A percentile compares a stretch with the other conserved stretches of the same genome.
These are phyloP conservation scores for Sequoiadendron giganteum DNA, from an alignment of 75 land plant genomes.

Conservation along the genomic window DNA sequence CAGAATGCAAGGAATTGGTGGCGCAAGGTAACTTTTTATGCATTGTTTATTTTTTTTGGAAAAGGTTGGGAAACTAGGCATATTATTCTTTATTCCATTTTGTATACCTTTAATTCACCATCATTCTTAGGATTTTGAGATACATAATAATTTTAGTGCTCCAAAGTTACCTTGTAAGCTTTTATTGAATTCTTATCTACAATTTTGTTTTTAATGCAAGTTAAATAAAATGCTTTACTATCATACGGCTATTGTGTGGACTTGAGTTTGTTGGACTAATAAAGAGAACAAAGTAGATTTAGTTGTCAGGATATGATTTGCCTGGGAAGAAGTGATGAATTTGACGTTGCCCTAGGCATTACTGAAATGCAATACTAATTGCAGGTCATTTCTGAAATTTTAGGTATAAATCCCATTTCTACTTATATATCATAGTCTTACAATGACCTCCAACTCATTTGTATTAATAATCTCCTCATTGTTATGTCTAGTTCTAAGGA, in stretches of 20 bases:
- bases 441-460: neutral
- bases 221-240: neutral
- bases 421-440: neutral
- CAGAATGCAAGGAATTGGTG: constrained; percentile 79
- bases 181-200: neutral
- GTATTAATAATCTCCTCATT: neutral
- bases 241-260: neutral
- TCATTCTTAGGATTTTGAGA: neutral
- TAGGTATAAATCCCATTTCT: neutral
- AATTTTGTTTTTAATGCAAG: neutral
- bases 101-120: neutral
- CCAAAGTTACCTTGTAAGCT: neutral
- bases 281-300: neutral
- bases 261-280: neutral
- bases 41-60: neutral
- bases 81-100: neutral
- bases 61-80: neutral
- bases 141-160: neutral
- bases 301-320: neutral
- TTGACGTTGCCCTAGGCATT: neutral
- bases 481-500: constrained; percentile 1
- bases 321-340: neutral
- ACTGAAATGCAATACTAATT: neutral
- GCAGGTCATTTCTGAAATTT: neutral
- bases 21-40: constrained; percentile 70